Evolutionary conservation across 2,329 filamentous ascomycete genomes (phyloP).

Genomic region (Monilinia laxa): DNA sequence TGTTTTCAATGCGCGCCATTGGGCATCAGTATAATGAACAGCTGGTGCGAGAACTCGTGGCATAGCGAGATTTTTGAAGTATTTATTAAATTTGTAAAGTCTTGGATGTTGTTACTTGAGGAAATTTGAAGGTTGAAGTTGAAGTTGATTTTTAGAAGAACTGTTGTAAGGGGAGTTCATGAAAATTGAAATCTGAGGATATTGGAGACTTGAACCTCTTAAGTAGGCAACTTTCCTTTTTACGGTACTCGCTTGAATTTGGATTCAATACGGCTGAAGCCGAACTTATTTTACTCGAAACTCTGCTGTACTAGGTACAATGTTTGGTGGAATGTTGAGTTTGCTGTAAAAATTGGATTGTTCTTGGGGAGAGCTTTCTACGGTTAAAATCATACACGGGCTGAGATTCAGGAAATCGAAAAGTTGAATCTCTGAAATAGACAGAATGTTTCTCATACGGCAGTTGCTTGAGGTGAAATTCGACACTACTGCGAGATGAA

Average conservation of each 20-base stretch:
- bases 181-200: not conserved
- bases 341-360: no score
- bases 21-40: constrained; percentile 2
- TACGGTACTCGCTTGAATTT: not conserved
- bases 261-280: not conserved
- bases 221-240: not conserved
- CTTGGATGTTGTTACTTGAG: not conserved
- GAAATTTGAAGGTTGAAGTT: not conserved
- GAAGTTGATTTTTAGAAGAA: not conserved
- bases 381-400: no score
- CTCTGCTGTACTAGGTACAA: not conserved
- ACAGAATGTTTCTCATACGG: no score
- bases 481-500: not conserved
- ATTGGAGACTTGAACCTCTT: not conserved
- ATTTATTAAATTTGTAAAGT: not conserved
- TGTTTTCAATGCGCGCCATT: constrained; percentile 13
- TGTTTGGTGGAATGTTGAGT: not conserved
- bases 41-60: not conserved
- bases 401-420: no score
- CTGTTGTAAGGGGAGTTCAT: not conserved
- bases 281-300: not conserved
- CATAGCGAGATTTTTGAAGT: not conserved
- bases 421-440: no score
- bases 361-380: no score
- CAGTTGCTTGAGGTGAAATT: no score